Evolutionary conservation across 441 rosid species (phyloP).

Genomic region (Syzygium syzygioides): DNA sequence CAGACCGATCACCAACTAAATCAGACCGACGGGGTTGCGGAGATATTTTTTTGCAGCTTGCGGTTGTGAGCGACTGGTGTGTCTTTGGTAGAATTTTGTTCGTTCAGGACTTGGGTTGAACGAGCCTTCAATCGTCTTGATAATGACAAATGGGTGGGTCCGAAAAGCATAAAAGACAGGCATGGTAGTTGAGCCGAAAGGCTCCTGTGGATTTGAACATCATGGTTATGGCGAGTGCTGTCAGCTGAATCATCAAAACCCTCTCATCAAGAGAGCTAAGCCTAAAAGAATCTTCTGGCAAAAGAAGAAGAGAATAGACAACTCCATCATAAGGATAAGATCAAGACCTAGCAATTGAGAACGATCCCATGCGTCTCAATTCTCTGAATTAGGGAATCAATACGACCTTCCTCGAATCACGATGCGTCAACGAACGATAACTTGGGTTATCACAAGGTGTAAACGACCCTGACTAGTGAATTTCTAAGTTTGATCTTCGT

Average conservation of each 20-base stretch:
- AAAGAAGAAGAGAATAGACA: not conserved
- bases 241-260: not conserved
- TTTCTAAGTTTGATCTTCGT: not conserved
- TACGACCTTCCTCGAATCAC: not conserved
- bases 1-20: not conserved
- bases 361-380: not conserved
- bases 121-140: not conserved
- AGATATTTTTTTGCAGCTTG: not conserved
- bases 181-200: not conserved
- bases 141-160: not conserved
- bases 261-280: not conserved
- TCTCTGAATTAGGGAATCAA: not conserved
- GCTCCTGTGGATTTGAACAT: not conserved
- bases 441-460: not conserved
- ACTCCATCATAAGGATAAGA: not conserved
- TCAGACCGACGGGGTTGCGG: not conserved
- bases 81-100: not conserved
- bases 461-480: not conserved
- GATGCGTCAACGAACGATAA: not conserved
- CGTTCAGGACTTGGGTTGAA: not conserved
- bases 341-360: not conserved
- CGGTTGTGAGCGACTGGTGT: not conserved
- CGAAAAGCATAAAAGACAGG: not conserved
- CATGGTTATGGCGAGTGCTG: not conserved
- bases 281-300: not conserved